Evolutionary conservation across 768 basidiomycete species (phyloP).

Genomic region (Antrodiella citrinella): DNA sequence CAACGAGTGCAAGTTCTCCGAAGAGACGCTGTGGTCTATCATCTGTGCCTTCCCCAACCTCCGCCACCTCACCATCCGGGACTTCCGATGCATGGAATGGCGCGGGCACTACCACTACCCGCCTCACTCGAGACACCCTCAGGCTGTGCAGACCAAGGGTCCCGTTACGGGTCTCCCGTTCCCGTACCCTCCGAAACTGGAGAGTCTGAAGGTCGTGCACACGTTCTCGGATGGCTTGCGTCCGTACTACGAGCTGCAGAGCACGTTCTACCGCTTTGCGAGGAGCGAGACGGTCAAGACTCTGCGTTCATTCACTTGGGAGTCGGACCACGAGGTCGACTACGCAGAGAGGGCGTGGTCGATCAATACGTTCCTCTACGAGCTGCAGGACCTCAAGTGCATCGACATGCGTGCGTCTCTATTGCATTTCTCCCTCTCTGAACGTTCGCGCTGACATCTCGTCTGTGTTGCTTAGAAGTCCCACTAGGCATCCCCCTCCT

Average conservation of each 20-base stretch:
- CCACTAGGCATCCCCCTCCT: too few relatives aligned
- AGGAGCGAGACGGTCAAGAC: background rate
- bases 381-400: background rate
- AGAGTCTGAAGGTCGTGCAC: background rate
- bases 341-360: too few relatives aligned
- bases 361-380: background rate
- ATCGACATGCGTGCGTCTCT: background rate
- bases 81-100: too few relatives aligned
- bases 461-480: too few relatives aligned
- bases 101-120: too few relatives aligned
- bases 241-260: background rate
- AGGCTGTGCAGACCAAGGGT: background rate
- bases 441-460: too few relatives aligned
- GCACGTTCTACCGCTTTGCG: background rate
- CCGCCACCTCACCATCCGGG: background rate
- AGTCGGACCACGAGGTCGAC: too few relatives aligned
- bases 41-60: background rate
- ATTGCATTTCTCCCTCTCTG: too few relatives aligned
- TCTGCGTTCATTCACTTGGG: background rate
- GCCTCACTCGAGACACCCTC: background rate
- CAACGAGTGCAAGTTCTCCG: background rate
- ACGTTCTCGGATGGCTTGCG: background rate
- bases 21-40: background rate
- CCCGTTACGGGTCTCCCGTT: background rate
- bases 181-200: background rate